These are phyloP conservation scores for Colletotrichum aenigma DNA, from an alignment of 2,329 filamentous ascomycete species.

Conservation along the genomic window DNA sequence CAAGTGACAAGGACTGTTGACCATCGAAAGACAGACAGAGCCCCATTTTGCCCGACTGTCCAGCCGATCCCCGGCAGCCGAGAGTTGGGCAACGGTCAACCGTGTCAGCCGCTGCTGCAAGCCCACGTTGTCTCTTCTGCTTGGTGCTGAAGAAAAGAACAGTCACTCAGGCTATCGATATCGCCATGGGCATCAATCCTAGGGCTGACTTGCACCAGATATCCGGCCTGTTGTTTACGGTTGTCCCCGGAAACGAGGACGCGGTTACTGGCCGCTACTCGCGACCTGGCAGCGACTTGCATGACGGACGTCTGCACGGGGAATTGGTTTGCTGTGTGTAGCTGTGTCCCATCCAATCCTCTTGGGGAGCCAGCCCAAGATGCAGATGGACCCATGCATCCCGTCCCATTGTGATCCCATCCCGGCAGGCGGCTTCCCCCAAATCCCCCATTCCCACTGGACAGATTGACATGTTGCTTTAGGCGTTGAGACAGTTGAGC, in stretches of 20 bases:
- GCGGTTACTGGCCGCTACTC: background rate
- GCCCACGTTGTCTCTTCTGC: background rate
- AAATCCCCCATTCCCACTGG: background rate
- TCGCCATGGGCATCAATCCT: background rate
- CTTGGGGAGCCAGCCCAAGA: background rate
- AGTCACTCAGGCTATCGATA: background rate
- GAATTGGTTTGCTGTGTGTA: conserved; percentile 1
- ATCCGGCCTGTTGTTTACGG: background rate
- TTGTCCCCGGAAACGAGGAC: background rate
- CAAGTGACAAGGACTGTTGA: background rate
- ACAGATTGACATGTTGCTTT: conserved; percentile 10
- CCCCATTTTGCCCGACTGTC: background rate
- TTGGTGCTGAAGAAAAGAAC: background rate
- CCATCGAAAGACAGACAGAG: background rate
- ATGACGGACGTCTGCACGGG: conserved; percentile 7
- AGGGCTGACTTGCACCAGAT: background rate
- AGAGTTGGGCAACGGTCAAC: background rate
- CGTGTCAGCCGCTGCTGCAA: background rate
- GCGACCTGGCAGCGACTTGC: background rate
- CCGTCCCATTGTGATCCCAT: conserved; percentile 1
- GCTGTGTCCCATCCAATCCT: background rate
- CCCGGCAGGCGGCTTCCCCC: conserved; percentile 4
- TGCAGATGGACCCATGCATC: conserved; percentile 3
- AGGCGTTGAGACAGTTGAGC: conserved; percentile 11
- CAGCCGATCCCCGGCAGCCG: background rate